Evolutionary conservation across 1,284 basidiomycete genomes (phyloP), one percentile per base, ranked within the genome.

Genomic region (Fomes fomentarius): DNA sequence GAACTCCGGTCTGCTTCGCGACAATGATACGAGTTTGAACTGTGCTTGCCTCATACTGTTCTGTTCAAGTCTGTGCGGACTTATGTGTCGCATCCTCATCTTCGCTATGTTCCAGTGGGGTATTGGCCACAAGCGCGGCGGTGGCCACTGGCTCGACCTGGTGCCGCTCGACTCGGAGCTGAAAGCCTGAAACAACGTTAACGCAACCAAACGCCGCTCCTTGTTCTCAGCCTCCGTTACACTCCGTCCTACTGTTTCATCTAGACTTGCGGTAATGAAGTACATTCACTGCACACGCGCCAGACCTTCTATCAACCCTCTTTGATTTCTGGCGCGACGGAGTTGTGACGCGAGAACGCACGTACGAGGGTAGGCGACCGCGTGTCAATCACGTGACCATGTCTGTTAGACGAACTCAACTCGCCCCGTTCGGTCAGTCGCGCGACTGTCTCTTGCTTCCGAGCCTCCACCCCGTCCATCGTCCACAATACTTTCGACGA

Each of bases 311-410:
- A 15, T 43, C 17, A 3, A 28, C 30, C 17, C 25, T 37, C 31
- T 15, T 47, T 47, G 33, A 15, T n/a, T 30, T 24, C 44, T 17
- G 26, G 15, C 33, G 45, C 11, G 34, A 47, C 31, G 31, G 17
- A 45, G 14, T 14, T 2, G 30, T 33, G 30, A 37, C 31, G 45
- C 33, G 41, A 52, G 38, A 22, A 40, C 63, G 62, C 63, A 58
- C 58, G 48, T 40, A 37, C 46, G 47, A 51, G 61, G 61, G 56
- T 34, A 40, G 60, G 62, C 51, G 39, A 57, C 64, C 64, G 56
- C 63, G 58, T 66, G 64, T 63, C 60, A 60, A 61, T 68, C 66
- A 63, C 68, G 63, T 68, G 67, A 66, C 57, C 50, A 52, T 58
- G 61, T 52, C 51, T 51, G 59, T 58, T 62, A 61, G 60, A 58